Conservation (phyloP, 805 yeast genomes). For the Yarrowia hollandica region DNA sequence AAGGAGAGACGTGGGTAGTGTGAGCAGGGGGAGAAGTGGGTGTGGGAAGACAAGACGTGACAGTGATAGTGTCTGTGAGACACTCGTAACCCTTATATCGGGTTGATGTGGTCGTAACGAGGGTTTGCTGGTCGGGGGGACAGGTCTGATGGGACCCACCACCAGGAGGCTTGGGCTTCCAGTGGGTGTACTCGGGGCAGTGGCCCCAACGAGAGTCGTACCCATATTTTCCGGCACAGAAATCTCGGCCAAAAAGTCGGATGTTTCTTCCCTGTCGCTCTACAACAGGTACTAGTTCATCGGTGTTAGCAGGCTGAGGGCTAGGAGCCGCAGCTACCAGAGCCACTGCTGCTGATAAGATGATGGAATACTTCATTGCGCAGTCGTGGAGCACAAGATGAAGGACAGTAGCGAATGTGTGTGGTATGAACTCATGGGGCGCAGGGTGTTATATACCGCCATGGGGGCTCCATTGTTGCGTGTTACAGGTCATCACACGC, state of each 20-base stretch:
- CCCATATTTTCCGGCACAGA: not conserved
- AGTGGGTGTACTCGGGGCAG: not conserved
- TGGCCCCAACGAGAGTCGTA: slow-evolving; percentile 1
- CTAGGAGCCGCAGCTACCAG: slow-evolving; percentile 19
- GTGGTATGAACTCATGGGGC: not conserved
- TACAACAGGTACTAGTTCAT: slow-evolving; percentile 13
- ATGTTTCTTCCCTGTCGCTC: slow-evolving; percentile 10
- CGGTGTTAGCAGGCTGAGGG: not conserved
- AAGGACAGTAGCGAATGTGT: slow-evolving; percentile 28
- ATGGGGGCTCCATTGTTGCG: not conserved
- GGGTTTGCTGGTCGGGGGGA: slow-evolving; percentile 7
- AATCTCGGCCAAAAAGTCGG: slow-evolving; percentile 9
- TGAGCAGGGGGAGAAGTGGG: not conserved
- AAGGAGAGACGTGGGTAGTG: not conserved
- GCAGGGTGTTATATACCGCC: slow-evolving; percentile 19
- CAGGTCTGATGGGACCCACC: not conserved
- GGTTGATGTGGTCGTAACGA: not conserved
- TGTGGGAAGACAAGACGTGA: not conserved
- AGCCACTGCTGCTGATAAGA: slow-evolving; percentile 6
- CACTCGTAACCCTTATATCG: slow-evolving; percentile 3
- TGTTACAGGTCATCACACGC: not conserved
- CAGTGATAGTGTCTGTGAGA: not conserved
- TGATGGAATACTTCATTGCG: slow-evolving; percentile 24
- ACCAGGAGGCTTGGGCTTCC: slow-evolving; percentile 2
- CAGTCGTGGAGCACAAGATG: slow-evolving; percentile 14